Base-by-base conservation (phyloP, 306 rosid genomes). In the Carpinus viminea region DNA sequence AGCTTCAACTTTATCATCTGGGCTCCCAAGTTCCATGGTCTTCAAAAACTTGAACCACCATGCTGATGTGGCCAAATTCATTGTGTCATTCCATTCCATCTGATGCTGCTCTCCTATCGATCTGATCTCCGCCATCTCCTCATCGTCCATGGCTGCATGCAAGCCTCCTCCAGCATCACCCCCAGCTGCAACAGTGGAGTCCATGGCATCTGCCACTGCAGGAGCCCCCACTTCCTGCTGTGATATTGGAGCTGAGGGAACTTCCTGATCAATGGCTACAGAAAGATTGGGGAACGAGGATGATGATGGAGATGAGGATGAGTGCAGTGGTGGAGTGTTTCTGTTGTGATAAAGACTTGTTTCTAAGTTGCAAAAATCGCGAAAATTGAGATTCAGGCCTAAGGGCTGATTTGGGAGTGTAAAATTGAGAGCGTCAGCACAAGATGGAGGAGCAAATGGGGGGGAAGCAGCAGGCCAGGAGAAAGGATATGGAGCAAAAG, bases 331-430 rank as follows among this genome's bases (percentile, higher is more conserved):
- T 3, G 91, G 66, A 71, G 59, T 78, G 69, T 77, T 79, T 64
- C 61, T 81, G 36, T 76, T 75, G 41, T 88, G 79, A 83, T 79
- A 85, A 77, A 83, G 80, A 55, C 86, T 59, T 3, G 86, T 79
- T 51, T 85, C 87, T 74, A 95, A 54, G 84, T 85, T 82, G 78
- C 79, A 82, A 85, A 91, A 93, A 85, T 89, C 91, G 28, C 85
- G 91, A 61, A 92, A 77, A 81, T 90, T 95, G 77, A 93, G 99
- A 81, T 95, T 93, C 82, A 95, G 80, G 45, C 99, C 99, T 12
- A 93, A 77, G 82, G 93, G 70, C 80, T 86, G 97, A 41, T 81
- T 88, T 21, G 99, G 99, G 81, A 93, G 93, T 26, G 74, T 46
- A 76, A 88, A 80, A 85, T 87, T 83, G 71, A 84, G 90, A 78